Evolutionary conservation across 306 rosid genomes (phyloP), one percentile per base, ranked within the genome.

Genomic region (Ochetophila trinervis): DNA sequence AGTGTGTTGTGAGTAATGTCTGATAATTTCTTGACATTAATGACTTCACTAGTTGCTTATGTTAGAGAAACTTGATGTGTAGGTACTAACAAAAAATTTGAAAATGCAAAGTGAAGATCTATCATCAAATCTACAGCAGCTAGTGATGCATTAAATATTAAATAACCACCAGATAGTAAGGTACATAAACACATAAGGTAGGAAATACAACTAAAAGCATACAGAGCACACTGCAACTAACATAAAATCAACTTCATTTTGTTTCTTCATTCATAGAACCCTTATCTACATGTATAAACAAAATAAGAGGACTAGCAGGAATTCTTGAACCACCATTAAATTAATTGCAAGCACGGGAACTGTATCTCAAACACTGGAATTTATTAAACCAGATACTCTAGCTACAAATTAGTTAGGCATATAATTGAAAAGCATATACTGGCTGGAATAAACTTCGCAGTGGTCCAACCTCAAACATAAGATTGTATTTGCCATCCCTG

Each of bases 401-500:
- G 21, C 19, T 6, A 50, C 54, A 50, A 18, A 50, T 6, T 16
- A 50, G 22, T 17, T 61, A 42, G 1, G 24, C 22, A 42, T 13
- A 42, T 2, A 57, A 19, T 65, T 55, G 30, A 42, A 62, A 35
- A 42, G 19, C 35, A 52, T 44, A 71, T 55, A 37, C 30, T 54
- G 17, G 27, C 51, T 51, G 32, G 22, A 62, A 49, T 27, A 67
- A 65, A 37, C 60, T 65, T 57, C 42, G 67, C 40, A 66, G 70
- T 68, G 67, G 53, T 57, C 76, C 56, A 69, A 93, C 99, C 99
- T 93, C 99, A 77, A 93, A 93, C 99, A 93, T 93, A 70, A 93
- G 99, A 84, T 88, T 93, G 91, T 90, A 93, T 76, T 90, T 93
- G 5, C 99, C 99, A 73, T 93, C 99, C 70, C 96, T 84, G 77